These are phyloP conservation scores for Fusarium luffae DNA, from an alignment of 2,329 filamentous ascomycete genomes.

Conservation along the genomic window DNA sequence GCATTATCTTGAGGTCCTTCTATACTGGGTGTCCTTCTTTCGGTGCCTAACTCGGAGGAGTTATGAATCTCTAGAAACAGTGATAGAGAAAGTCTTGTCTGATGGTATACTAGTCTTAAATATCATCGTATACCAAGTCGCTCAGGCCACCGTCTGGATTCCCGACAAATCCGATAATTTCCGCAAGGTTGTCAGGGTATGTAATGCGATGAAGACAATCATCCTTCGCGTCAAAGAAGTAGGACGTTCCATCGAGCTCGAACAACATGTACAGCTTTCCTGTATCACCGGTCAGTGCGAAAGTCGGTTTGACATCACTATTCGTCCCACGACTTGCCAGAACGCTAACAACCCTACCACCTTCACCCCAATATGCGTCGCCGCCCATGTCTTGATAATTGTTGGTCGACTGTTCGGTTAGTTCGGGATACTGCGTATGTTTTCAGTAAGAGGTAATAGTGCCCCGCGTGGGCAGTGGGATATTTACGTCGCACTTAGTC, in stretches of 20 bases:
- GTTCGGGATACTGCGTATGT: no score
- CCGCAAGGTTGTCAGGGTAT: not conserved
- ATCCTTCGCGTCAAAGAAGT: not conserved
- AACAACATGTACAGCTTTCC: not conserved
- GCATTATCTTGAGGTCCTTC: no score
- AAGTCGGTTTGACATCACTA: not conserved
- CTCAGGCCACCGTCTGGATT: not conserved
- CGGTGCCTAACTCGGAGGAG: no score
- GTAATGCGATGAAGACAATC: not conserved
- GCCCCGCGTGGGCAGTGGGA: no score
- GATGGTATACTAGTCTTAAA: no score
- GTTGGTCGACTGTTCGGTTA: not conserved
- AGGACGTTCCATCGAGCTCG: not conserved
- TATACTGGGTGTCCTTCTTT: no score
- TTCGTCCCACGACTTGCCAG: not conserved
- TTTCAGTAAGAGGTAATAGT: no score
- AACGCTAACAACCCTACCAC: not conserved
- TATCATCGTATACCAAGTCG: no score
- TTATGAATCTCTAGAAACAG: no score
- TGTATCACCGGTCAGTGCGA: not conserved
- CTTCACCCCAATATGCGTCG: not conserved
- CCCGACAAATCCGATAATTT: not conserved
- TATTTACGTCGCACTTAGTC: no score
- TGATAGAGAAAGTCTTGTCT: no score
- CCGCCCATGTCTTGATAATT: not conserved